Conservation (phyloP, 2,329 filamentous ascomycete species). For the Paraphaeosphaeria sporulosa region DNA sequence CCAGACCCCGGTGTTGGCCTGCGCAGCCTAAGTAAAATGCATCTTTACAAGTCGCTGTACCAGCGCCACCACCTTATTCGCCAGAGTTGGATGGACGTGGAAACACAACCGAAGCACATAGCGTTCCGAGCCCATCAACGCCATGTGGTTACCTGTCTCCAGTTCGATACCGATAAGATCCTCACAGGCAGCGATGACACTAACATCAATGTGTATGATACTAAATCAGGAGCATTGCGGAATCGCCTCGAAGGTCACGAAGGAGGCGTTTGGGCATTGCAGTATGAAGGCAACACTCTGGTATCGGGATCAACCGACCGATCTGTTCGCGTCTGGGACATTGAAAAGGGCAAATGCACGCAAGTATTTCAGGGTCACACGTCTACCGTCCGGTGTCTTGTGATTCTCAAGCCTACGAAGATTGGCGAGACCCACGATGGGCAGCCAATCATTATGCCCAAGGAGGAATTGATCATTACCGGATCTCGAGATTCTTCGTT, state of each 20-base stretch:
- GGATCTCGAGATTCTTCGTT: conserved; percentile 94
- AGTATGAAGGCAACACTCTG: conserved; percentile 93
- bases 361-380: conserved; percentile 98
- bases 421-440: conserved; percentile 76
- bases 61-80: conserved; percentile 90
- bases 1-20: conserved; percentile 83
- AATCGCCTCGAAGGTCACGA: conserved; percentile 91
- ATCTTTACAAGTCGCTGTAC: conserved; percentile 96
- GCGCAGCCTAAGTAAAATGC: conserved; percentile 78
- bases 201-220: conserved; percentile 97
- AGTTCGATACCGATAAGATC: conserved; percentile 98
- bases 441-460: conserved; percentile 84
- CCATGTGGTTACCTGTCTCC: conserved; percentile 95
- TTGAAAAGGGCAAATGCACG: conserved; percentile 88
- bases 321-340: conserved; percentile 99
- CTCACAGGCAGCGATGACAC: conserved; percentile 97
- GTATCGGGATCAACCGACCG: conserved; percentile 96
- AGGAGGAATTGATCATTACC: conserved; percentile 95
- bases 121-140: conserved; percentile 96
- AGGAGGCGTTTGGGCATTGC: conserved; percentile 95
- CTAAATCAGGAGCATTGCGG: conserved; percentile 86
- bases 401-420: conserved; percentile 88
- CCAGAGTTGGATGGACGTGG: conserved; percentile 86
- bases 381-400: conserved; percentile 92
- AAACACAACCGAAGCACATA: conserved; percentile 85